Evolutionary conservation across 2,329 filamentous ascomycete genomes (phyloP).

Genomic region (Nothopassalora personata): DNA sequence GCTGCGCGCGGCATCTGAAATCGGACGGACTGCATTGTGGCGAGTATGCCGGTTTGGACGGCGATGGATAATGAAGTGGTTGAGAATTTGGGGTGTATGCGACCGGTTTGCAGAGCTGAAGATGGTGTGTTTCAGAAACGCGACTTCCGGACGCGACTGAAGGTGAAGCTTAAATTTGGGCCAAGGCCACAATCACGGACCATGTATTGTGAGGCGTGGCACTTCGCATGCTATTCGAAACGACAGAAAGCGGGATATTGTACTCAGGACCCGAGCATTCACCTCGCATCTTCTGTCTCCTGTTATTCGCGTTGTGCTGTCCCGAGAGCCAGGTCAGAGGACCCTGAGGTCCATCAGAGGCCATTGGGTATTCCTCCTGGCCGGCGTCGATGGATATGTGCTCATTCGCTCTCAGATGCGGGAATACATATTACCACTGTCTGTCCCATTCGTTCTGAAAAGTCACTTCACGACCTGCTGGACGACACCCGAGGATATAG

Average conservation of each 20-base stretch:
- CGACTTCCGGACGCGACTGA: background rate
- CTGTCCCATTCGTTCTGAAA: background rate
- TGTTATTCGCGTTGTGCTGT: too few species aligned
- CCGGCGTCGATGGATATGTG: background rate
- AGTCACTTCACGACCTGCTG: background rate
- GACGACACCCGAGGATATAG: too few species aligned
- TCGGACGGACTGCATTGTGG: conserved; percentile 46
- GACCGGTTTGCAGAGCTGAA: background rate
- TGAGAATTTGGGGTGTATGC: background rate
- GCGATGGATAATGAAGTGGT: conserved; percentile 1
- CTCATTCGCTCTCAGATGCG: background rate
- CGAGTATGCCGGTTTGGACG: conserved; percentile 6
- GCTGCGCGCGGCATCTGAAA: conserved; percentile 43
- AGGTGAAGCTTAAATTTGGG: background rate
- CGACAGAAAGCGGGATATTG: too few species aligned
- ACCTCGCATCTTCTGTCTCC: too few species aligned
- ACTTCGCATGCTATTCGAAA: background rate
- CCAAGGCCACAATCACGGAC: background rate
- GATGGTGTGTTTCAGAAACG: background rate
- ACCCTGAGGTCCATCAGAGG: background rate
- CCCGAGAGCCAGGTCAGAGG: too few species aligned
- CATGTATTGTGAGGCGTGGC: background rate
- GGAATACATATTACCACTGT: background rate
- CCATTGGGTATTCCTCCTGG: background rate
- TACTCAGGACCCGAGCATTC: too few species aligned